Evolutionary conservation across 176 grass and related monocot species (phyloP), one percentile per base, ranked within the genome.

Genomic region (Dactylis glomerata): DNA sequence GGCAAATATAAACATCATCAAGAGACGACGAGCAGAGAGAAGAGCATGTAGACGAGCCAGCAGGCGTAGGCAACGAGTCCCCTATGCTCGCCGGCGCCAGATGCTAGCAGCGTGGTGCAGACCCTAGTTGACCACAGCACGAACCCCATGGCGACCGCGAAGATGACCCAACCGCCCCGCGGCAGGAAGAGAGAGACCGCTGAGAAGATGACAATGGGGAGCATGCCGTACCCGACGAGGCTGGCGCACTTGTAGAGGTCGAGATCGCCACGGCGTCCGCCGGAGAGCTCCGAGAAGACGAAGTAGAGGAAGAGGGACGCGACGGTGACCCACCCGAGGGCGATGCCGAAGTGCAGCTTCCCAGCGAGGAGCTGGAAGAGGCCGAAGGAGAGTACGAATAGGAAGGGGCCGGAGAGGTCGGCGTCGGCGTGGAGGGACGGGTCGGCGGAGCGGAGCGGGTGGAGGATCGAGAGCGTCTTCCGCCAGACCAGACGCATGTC

Each of bases 171-270:
- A 3, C 92, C 88, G 17, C 92, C 95, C 30, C 79, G 85, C 22
- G 92, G 92, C 74, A 97, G 82, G 81, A 97, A 93, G 23, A 97
- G 85, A 7, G 95, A 92, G 3, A 91, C 34, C 8, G 95, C 90
- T 0, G 95, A 97, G 88, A 97, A 95, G 51, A 97, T 91, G 79
- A 86, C 92, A 92, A 97, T 97, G 45, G 95, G 92, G 34, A 97
- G 79, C 92, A 97, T 94, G 69, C 90, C 94, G 83, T 97, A 97
- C 33, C 95, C 95, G 24, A 97, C 86, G 41, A 95, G 75, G 75
- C 95, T 97, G 78, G 88, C 75, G 59, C 95, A 97, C 50, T 82
- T 66, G 65, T 93, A 93, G 70, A 97, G 76, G 63, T 91, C 92
- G 75, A 93, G 84, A 19, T 91, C 88, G 57, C 90, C 88, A 16